Evolutionary conservation across 148 eudicot genomes (phyloP), one percentile per base, ranked within the genome.

Genomic region (Heliamphora exappendiculata): DNA sequence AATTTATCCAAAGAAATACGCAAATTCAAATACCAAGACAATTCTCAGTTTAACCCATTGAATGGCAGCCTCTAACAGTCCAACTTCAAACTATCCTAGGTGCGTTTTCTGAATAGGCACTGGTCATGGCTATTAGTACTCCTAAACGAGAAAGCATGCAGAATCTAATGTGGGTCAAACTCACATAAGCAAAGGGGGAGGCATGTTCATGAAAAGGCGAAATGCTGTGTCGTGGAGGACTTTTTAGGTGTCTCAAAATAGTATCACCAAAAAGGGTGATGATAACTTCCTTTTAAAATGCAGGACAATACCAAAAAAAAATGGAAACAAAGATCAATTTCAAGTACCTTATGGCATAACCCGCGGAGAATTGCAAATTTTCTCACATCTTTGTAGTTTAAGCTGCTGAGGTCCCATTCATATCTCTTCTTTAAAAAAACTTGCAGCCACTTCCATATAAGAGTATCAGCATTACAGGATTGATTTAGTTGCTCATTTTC

Each of bases 301-400:
- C 20, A 34, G 68, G 31, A n/a, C 45, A 50, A 42, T 36, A 31
- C 29, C 58, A 59, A 45, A 33, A 39, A 2, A 8, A 31, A 39
- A 11, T 4, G 28, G 67, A 44, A 33, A 33, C 6, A 67, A 41
- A 69, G 50, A 42, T 28, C 34, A 67, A 59, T 64, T 33, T 22
- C 20, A 70, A 65, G 37, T 90, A 96, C 99, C 98, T 96, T 96
- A 78, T 96, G 93, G 87, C 99, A 90, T 74, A 96, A 85, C 65
- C 99, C 99, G 74, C 99, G 98, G 47, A 96, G 90, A 82, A 96
- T 79, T 68, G 98, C 95, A 72, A 93, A 91, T 81, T 96, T 96
- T 77, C 99, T 93, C 70, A 96, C 80, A 79, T 96, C 98, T 68
- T 87, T 90, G 88, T 84, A 93, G 85, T 89, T 84, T 73, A 82